These are phyloP conservation scores for Russula sp. DNA, from an alignment of 768 basidiomycete genomes.

Conservation along the genomic window DNA sequence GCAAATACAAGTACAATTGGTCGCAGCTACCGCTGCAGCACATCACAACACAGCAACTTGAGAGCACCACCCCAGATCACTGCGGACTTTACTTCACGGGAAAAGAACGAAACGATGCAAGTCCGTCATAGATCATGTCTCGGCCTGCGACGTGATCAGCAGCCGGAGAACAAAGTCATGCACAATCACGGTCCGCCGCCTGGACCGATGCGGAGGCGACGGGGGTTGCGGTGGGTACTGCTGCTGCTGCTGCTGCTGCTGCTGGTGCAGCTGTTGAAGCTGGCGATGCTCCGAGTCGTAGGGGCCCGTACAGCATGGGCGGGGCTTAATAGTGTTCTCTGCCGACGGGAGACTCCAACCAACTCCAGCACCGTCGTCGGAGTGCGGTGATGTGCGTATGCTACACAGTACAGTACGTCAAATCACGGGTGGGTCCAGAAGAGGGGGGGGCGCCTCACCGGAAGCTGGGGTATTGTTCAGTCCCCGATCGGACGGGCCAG, in stretches of 20 bases:
- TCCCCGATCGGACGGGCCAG: background rate
- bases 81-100: no score
- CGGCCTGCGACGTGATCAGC: slow-evolving; percentile 10
- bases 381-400: background rate
- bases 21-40: no score
- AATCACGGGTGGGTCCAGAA: no score
- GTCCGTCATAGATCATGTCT: background rate
- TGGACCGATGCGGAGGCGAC: background rate
- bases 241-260: background rate
- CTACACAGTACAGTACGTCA: background rate
- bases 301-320: no score
- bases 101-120: no score
- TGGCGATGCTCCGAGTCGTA: no score
- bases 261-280: no score
- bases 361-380: background rate
- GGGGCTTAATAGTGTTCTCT: no score
- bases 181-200: slow-evolving; percentile 2
- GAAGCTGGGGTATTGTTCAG: background rate
- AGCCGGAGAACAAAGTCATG: slow-evolving; percentile 1
- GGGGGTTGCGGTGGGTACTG: background rate
- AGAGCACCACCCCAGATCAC: no score
- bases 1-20: no score
- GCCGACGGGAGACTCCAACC: background rate
- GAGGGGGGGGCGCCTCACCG: background rate
- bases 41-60: no score